A percentile compares a stretch with the other conserved stretches of the same genome.
phyloP scores from a whole-genome alignment of 495 filamentous ascomycete genomes.

The Barbatosphaeria neglecta region DNA sequence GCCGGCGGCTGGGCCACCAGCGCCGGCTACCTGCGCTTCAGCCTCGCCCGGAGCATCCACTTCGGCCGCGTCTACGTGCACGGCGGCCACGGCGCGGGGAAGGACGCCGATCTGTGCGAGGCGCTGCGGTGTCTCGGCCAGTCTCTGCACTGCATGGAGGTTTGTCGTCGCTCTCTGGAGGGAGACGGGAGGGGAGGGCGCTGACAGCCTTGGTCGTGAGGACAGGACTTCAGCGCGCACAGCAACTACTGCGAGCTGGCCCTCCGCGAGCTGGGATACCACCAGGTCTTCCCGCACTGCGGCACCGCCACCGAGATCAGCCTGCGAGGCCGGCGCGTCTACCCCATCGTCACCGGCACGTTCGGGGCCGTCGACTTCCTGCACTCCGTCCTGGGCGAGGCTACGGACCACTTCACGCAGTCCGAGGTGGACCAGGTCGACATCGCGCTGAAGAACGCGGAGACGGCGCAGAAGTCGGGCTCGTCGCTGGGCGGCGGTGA shows the following conservation, averaged over 20 bases:
- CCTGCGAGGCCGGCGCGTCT: constrained; percentile 61
- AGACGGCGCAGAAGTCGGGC: constrained; percentile 15
- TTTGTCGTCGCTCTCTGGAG: background rate
- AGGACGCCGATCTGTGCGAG: constrained; percentile 80
- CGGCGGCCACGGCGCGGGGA: constrained; percentile 53
- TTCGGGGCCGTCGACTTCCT: constrained; percentile 95
- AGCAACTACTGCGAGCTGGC: constrained; percentile 88
- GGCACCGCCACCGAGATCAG: constrained; percentile 65
- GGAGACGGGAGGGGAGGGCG: background rate
- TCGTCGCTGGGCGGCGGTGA: constrained; percentile 21
- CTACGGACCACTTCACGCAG: constrained; percentile 90
- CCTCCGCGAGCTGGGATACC: constrained; percentile 73
- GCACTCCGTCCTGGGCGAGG: constrained; percentile 88
- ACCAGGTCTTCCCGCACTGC: constrained; percentile 74
- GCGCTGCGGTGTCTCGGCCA: constrained; percentile 80
- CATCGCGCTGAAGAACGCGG: constrained; percentile 50
- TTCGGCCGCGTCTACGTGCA: constrained; percentile 77
- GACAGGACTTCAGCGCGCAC: constrained; percentile 77
- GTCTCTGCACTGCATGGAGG: constrained; percentile 79
- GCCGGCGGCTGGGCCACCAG: constrained; percentile 75
- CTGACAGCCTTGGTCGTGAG: background rate
- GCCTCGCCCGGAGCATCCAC: constrained; percentile 75
- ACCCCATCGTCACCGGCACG: constrained; percentile 71
- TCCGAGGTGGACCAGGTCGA: constrained; percentile 89
- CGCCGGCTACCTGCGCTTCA: constrained; percentile 78